phyloP scores from a whole-genome alignment of 768 basidiomycete genomes.

The Russula compacta region DNA sequence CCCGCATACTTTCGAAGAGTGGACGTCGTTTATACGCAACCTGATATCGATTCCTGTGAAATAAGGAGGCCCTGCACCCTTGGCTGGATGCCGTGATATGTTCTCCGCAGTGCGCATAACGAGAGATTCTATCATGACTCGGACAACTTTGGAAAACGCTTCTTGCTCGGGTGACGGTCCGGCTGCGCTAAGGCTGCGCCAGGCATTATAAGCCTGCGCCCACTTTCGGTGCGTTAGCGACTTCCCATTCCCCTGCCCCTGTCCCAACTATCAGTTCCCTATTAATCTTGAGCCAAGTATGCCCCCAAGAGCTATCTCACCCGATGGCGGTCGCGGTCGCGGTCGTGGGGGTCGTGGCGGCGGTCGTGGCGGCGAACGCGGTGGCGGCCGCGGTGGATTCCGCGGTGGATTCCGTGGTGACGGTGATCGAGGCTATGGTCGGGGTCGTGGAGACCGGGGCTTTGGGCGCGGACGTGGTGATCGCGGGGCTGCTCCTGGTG shows the following conservation, averaged over 20 bases:
- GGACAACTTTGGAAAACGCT: not conserved
- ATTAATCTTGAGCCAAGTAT: not conserved
- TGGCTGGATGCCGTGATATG: not conserved
- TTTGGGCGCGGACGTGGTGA: not conserved
- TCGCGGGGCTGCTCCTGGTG: conserved; percentile 25
- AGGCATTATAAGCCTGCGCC: not conserved
- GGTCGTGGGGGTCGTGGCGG: not conserved
- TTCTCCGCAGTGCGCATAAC: not conserved
- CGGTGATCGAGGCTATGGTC: not conserved
- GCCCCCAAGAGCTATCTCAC: not conserved
- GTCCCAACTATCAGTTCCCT: not conserved
- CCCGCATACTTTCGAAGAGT: not conserved
- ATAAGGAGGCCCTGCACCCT: not conserved
- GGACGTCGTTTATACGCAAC: not conserved
- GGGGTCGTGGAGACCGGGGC: not conserved
- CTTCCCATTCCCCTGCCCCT: not conserved
- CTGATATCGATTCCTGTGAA: not conserved
- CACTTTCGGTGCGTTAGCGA: not conserved
- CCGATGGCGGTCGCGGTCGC: not conserved
- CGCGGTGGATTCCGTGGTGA: not conserved
- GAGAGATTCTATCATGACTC: not conserved
- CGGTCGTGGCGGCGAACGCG: not conserved
- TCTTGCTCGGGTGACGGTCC: not conserved
- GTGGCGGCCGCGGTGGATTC: not conserved
- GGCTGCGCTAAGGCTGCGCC: not conserved